Evolutionary conservation across 805 yeast genomes (phyloP), one percentile per base, ranked within the genome.

Genomic region (Tetrapisispora iriomotensis): DNA sequence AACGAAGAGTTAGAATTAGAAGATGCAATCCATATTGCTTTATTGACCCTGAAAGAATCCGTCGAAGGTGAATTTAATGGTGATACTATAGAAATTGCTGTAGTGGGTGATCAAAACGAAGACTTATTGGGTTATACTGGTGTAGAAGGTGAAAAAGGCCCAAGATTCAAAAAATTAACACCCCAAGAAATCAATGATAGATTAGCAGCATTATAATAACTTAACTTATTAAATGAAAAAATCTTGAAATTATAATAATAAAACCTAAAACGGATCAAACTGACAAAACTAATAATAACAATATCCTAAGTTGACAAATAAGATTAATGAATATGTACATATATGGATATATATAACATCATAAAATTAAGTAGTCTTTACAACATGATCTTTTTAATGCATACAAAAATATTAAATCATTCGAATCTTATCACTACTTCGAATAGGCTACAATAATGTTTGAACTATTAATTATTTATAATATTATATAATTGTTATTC

Each of bases 11-110:
- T 92, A 58, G 98, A 92, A 66, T 71, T 92, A 46, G 99, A 92
- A 66, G 99, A 92, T 61, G 99, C 97, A 37, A 85, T 92, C 48
- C 97, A 92, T 62, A 92, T 90, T 58, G 96, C 97, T 1, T 70
- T 92, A 34, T 68, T 92, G 53, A 92, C 98, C 4, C 71, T 92
- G 60, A 92, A 92, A 63, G 99, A 92, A 65, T 79, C 95, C 20
- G 90, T 92, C 37, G 99, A 92, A 62, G 98, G 98, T 41, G 99
- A 92, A 58, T 83, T 92, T 76, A 87, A 82, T 46, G 97, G 97
- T 35, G 94, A 87, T 49, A 88, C 94, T 34, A 90, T 92, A 47
- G 98, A 92, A 63, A 83, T 92, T 43, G 81, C 90, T 19, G 72
- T 92, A 29, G 78, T 92, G 38, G 88, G 95, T 40, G 81, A 76